Evolutionary conservation across 2,329 filamentous ascomycete genomes (phyloP).

Genomic region (Boeremia exigua): DNA sequence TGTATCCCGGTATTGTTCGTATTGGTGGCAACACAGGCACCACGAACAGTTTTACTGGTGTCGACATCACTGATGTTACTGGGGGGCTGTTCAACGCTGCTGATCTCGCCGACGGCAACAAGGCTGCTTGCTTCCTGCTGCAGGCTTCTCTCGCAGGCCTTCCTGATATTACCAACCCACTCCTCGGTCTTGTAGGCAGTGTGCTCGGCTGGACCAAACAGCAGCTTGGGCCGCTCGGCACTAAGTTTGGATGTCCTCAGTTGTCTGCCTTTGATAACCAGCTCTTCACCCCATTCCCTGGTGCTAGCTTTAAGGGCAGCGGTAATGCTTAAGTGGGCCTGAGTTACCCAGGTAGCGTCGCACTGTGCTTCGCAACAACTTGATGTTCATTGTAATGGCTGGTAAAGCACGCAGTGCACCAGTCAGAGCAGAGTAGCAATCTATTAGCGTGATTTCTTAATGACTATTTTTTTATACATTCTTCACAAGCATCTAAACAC

Average conservation of each 20-base stretch:
- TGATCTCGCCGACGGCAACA: constrained; percentile 25
- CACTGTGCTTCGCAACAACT: background rate
- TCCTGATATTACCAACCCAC: constrained; percentile 22
- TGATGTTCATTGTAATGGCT: background rate
- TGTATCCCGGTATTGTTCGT: constrained; percentile 24
- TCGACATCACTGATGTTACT: constrained; percentile 25
- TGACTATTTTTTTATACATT: background rate
- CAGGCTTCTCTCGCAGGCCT: constrained; percentile 21
- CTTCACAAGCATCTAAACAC: background rate
- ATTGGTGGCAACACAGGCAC: constrained; percentile 31
- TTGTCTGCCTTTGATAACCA: constrained; percentile 22
- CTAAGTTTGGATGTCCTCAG: constrained; percentile 21
- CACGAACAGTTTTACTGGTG: constrained; percentile 24
- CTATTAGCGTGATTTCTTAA: background rate
- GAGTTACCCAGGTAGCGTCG: background rate
- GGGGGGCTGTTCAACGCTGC: constrained; percentile 25
- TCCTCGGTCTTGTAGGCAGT: constrained; percentile 21
- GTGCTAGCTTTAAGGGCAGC: constrained; percentile 18
- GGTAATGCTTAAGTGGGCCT: background rate
- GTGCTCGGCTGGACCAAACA: constrained; percentile 24
- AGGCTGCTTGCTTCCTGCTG: constrained; percentile 25
- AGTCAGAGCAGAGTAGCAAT: background rate
- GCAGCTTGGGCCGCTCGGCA: constrained; percentile 21
- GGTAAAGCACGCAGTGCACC: constrained; percentile 14
- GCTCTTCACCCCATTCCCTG: constrained; percentile 24